Percentiles rank a stretch among this genome's conserved stretches.
Evolutionary conservation across 352 stramenopile species (phyloP).

Genomic region (Phytophthora crassamura): DNA sequence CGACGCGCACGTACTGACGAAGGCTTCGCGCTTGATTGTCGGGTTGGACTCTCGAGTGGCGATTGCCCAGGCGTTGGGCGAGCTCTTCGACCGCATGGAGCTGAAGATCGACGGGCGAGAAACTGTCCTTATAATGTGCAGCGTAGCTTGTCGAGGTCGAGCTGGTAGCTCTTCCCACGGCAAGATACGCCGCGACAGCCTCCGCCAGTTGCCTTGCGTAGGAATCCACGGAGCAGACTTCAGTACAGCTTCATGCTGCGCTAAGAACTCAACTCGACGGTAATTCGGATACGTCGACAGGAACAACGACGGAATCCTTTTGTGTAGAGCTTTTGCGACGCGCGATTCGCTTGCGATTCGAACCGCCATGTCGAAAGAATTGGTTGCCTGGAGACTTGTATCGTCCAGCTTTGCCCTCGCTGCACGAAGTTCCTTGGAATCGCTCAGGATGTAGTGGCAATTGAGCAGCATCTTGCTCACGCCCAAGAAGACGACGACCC

Average conservation of each 20-base stretch:
- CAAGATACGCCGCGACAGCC: neutral
- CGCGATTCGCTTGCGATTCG: neutral
- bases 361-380: neutral
- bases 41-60: neutral
- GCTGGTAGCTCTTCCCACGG: neutral
- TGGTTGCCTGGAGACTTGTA: neutral
- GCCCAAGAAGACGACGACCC: conserved; percentile 23
- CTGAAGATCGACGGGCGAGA: neutral
- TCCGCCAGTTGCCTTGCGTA: neutral
- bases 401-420: conserved; percentile 2
- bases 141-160: neutral
- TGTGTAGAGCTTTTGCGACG: conserved; percentile 7
- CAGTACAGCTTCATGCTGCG: neutral
- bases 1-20: neutral
- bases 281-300: conserved; percentile 19
- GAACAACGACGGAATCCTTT: neutral
- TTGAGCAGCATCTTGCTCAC: conserved; percentile 8
- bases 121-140: neutral
- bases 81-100: neutral
- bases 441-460: conserved; percentile 16
- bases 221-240: neutral
- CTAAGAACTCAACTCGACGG: neutral
- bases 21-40: neutral
- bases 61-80: neutral
- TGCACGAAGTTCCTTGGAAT: neutral